Evolutionary conservation across 2,329 filamentous ascomycete genomes (phyloP).

Genomic region (Fusarium scirpi): DNA sequence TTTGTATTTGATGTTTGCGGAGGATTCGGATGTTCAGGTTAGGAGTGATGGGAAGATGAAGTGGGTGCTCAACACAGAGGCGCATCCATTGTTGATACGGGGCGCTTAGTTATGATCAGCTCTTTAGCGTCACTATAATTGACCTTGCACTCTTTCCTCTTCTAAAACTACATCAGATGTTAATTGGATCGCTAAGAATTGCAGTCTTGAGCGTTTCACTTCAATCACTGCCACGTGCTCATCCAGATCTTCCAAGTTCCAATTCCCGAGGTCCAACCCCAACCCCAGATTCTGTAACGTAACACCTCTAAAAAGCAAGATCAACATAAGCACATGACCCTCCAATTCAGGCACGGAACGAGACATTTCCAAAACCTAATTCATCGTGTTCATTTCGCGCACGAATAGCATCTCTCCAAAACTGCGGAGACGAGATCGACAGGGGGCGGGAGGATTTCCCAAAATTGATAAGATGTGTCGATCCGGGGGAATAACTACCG

Average conservation of each 20-base stretch:
- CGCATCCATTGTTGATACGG: conserved; percentile 21
- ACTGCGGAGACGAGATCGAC: conserved; percentile 20
- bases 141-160: background rate
- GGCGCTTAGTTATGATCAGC: background rate
- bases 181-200: background rate
- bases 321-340: conserved; percentile 21
- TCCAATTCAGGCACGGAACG: background rate
- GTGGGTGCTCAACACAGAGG: conserved; percentile 38
- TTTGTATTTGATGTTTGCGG: conserved; percentile 37
- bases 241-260: background rate
- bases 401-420: conserved; percentile 13
- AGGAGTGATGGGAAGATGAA: conserved; percentile 33
- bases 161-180: accelerated
- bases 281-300: background rate
- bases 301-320: conserved; percentile 3
- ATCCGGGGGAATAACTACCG: conserved; percentile 28
- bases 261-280: background rate
- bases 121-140: background rate
- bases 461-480: conserved; percentile 12
- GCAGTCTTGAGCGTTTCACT: background rate
- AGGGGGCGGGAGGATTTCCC: conserved; percentile 22
- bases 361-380: conserved; percentile 3
- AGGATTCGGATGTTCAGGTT: conserved; percentile 31
- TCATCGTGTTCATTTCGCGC: conserved; percentile 21
- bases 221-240: background rate